phyloP scores from a whole-genome alignment of 495 filamentous ascomycete genomes.

The Aspergillus heteromorphus region DNA sequence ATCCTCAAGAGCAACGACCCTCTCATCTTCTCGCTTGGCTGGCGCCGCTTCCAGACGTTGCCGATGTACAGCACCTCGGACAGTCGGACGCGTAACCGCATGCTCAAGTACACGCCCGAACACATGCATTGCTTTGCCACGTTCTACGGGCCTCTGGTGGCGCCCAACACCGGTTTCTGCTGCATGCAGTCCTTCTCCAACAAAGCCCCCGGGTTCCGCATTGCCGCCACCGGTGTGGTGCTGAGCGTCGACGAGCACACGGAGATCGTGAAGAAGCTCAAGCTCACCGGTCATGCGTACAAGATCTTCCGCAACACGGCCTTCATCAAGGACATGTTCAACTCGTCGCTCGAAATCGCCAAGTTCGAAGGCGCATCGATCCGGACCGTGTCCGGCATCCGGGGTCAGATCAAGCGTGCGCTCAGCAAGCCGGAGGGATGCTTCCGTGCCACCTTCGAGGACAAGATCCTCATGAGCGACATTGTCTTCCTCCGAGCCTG shows the following conservation, averaged over 20 bases:
- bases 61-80: conserved; percentile 94
- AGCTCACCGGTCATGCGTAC: conserved; percentile 83
- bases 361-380: conserved; percentile 97
- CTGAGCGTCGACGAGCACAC: conserved; percentile 86
- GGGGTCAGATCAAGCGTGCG: conserved; percentile 94
- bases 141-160: conserved; percentile 90
- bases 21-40: conserved; percentile 95
- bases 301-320: conserved; percentile 99
- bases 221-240: conserved; percentile 90
- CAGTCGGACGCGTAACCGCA: conserved; percentile 84
- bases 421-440: conserved; percentile 87
- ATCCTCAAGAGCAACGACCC: conserved; percentile 97
- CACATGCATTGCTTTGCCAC: conserved; percentile 98
- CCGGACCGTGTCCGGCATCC: conserved; percentile 89
- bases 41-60: conserved; percentile 88
- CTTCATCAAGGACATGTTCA: conserved; percentile 99
- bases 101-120: conserved; percentile 96
- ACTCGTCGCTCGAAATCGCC: conserved; percentile 81
- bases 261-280: conserved; percentile 98
- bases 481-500: conserved; percentile 94
- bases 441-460: conserved; percentile 95
- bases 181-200: conserved; percentile 89
- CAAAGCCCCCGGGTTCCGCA: conserved; percentile 83
- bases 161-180: conserved; percentile 92
- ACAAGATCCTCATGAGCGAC: conserved; percentile 94